Base-by-base conservation (phyloP, 2,329 filamentous ascomycete genomes). In the Aspergillus versicolor region DNA sequence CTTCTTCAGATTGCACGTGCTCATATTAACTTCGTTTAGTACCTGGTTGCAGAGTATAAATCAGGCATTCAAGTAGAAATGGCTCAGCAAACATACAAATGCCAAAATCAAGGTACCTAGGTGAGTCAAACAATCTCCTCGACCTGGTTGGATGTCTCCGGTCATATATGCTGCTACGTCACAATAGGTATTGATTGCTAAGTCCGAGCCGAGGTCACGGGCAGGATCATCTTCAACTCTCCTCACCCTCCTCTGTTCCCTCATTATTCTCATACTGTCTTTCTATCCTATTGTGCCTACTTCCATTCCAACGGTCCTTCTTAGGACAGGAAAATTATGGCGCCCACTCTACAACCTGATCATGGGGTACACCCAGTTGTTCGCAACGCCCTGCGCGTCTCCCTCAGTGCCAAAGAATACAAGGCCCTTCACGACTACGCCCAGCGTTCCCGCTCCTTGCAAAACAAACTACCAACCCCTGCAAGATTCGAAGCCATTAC, bases 371-470 rank as follows among this genome's bases (percentile, higher is more conserved):
- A 93, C 64, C 88, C 90, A 5, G 82, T 95, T 61, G 82, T 95
- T 56, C 90, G 90, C 74, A 95, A 94, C 73, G 88, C 91, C 43
- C 81, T 97, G 58, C 88, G 92, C 64, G 92, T 96, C 75, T 94
- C 90, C 57, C 74, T 87, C 52, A 91, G 92, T 70, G 87, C 91
- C 42, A 86, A 88, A 73, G 92, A 97, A 73, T 97, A 97, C 75
- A 88, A 90, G 64, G 79, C 88, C 1, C 83, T 97, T 17, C 91
- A 96, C 74, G 88, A 88, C 68, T 92, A 92, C 70, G 83, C 96
- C 50, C 91, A 90, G 59, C 86, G 88, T 5, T 71, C 72, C 34
- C 75, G 80, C 77, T 74, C 82, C 67, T 73, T 89, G 68, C 75
- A 84, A 77, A 82, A 80, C 61, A 78, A 76, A 60, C 73, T 81